A percentile compares a stretch with the other conserved stretches of the same genome.
phyloP scores from a whole-genome alignment of 2,329 filamentous ascomycete genomes.

The Fusarium poae region DNA sequence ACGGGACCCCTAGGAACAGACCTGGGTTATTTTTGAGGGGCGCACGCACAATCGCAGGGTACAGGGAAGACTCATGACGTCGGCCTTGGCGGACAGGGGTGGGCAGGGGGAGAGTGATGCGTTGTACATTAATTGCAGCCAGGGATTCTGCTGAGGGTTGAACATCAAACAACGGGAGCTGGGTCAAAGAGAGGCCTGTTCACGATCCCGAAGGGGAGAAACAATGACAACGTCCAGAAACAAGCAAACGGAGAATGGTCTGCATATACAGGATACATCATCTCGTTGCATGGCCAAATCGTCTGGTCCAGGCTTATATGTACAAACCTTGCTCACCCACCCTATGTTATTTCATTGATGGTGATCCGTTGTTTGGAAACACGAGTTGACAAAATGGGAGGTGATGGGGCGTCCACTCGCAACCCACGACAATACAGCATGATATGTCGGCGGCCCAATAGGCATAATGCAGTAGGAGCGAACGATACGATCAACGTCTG shows the following conservation, averaged over 20 bases:
- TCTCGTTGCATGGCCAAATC: slow-evolving; percentile 12
- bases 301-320: slow-evolving; percentile 26
- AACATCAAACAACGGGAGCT: slow-evolving; percentile 39
- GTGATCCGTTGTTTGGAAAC: slow-evolving; percentile 25
- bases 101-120: slow-evolving; percentile 31
- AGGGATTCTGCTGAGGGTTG: slow-evolving; percentile 34
- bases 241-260: slow-evolving; percentile 16
- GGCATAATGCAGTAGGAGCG: slow-evolving; percentile 24
- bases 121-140: slow-evolving; percentile 40
- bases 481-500: slow-evolving; percentile 46
- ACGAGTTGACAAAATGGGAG: slow-evolving; percentile 29
- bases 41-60: slow-evolving; percentile 47
- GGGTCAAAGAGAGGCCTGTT: slow-evolving; percentile 49
- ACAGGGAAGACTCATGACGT: slow-evolving; percentile 47
- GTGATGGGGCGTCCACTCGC: slow-evolving; percentile 46
- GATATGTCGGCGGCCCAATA: slow-evolving; percentile 39
- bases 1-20: slow-evolving; percentile 33
- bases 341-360: slow-evolving; percentile 23
- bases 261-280: slow-evolving; percentile 6
- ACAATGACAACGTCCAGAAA: slow-evolving; percentile 37
- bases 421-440: slow-evolving; percentile 39
- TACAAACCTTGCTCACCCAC: slow-evolving; percentile 26
- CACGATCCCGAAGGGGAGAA: slow-evolving; percentile 46
- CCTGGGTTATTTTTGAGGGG: slow-evolving; percentile 40
- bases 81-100: slow-evolving; percentile 33